phyloP scores from a whole-genome alignment of 192 early-diverging fungal genomes.

The Coemansia sp. region DNA sequence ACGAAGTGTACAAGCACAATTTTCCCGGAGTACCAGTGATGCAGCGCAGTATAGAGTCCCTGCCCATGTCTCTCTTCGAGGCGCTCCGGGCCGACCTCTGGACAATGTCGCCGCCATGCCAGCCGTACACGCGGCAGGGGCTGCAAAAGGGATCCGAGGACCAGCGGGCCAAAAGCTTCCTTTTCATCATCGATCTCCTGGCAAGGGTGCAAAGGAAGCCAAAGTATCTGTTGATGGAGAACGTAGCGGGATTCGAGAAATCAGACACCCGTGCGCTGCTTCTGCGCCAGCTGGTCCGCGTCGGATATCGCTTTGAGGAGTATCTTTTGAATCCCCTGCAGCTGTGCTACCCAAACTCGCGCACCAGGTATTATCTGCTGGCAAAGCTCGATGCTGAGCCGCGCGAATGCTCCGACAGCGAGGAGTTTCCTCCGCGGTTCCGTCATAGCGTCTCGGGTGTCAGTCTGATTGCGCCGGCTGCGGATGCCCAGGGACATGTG shows the following conservation, averaged over 20 bases:
- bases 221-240: slow-evolving; percentile 69
- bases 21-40: slow-evolving; percentile 50
- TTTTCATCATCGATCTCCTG: slow-evolving; percentile 67
- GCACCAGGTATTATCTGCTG: slow-evolving; percentile 73
- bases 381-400: slow-evolving; percentile 27
- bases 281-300: slow-evolving; percentile 53
- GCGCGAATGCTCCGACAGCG: slow-evolving; percentile 15
- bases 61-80: slow-evolving; percentile 60
- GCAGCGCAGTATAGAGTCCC: slow-evolving; percentile 63
- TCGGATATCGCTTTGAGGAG: slow-evolving; percentile 68
- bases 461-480: slow-evolving; percentile 35
- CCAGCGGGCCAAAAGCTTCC: slow-evolving; percentile 67
- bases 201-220: slow-evolving; percentile 56
- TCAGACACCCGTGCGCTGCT: slow-evolving; percentile 61
- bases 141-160: slow-evolving; percentile 69
- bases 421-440: slow-evolving; percentile 38
- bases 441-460: slow-evolving; percentile 29
- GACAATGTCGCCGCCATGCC: slow-evolving; percentile 82
- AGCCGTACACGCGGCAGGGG: slow-evolving; percentile 76
- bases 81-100: slow-evolving; percentile 65
- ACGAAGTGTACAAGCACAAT: slow-evolving; percentile 70
- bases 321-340: slow-evolving; percentile 72
- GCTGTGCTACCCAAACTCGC: slow-evolving; percentile 74
- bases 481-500: slow-evolving; percentile 30
- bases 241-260: slow-evolving; percentile 77